Evolutionary conservation across 352 stramenopile species (phyloP), one percentile per base, ranked within the genome.

Genomic region (Globisporangium cystogenes): DNA sequence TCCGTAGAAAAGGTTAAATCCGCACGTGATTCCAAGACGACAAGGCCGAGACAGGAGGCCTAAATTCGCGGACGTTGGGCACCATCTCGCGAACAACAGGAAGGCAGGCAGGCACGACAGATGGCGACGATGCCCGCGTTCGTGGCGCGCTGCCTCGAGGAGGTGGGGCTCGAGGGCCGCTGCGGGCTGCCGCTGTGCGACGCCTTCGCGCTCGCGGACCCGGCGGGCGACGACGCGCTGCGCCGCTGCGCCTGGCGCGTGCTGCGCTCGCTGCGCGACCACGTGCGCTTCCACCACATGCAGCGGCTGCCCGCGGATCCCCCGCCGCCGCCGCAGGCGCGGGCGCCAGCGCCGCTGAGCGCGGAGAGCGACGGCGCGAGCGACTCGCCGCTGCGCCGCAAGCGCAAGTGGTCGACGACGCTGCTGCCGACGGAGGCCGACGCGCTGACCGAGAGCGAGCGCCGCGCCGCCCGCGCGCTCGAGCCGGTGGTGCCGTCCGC

Each of bases 401-500:
- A 87, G 51, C 76, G 82, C 33, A 88, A 87, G 55, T 90, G 80
- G 80, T 74, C 75, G 14, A 90, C 80, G 16, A 90, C 80, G 14
- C 62, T 90, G 24, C 42, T 16, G 45, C 54, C 59, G 27, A 41
- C 50, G 1, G 48, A 59, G 31, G 35, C 10, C 29, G 41, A 51
- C 6, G 42, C n/a, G n/a, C n/a, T 45, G n/a, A 7, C 33, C 55
- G 33, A 39, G 33, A 39, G 33, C 33, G 33, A 39, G 12, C 33
- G 33, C 8, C 33, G 33, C 33, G 14, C 33, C 67, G 37, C 60
- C 3, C 33, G 63, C 24, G 68, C 67, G 40, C 57, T 55, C 33
- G 64, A 72, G 24, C 70, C 71, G 1, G 70, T 81, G 16, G 46
- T 81, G 11, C 70, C 73, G n/a, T 84, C 73, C 0, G 72, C 77